These are phyloP conservation scores for Suillus clintonianus DNA, from an alignment of 768 basidiomycete species.

Conservation along the genomic window DNA sequence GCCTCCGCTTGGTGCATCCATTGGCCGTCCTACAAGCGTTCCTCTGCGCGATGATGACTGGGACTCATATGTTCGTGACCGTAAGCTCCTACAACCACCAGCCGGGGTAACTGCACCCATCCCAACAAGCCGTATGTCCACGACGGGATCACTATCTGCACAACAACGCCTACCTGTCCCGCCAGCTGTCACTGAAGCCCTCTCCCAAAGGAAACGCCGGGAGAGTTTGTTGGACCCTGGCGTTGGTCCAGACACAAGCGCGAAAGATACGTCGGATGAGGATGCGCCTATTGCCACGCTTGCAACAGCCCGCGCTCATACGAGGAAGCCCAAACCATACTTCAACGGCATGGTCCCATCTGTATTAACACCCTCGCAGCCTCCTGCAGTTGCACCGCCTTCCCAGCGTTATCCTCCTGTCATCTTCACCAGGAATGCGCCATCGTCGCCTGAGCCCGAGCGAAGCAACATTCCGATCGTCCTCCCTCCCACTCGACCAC, in stretches of 20 bases:
- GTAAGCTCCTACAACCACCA: constrained; percentile 83
- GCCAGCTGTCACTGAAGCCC: constrained; percentile 73
- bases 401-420: constrained; percentile 17
- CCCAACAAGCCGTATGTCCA: constrained; percentile 50
- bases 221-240: constrained; percentile 64
- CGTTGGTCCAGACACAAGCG: constrained; percentile 26
- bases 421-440: constrained; percentile 24
- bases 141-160: constrained; percentile 20
- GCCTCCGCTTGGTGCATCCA: constrained; percentile 49
- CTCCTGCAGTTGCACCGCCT: constrained; percentile 28
- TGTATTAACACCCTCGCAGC: constrained; percentile 23
- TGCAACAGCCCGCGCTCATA: constrained; percentile 8
- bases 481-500: constrained; percentile 28
- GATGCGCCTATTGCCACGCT: constrained; percentile 33
- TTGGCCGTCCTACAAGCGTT: constrained; percentile 70
- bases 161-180: constrained; percentile 56
- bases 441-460: constrained; percentile 15
- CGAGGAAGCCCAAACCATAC: constrained; percentile 21
- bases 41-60: constrained; percentile 80
- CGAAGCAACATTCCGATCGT: constrained; percentile 33
- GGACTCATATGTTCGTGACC: constrained; percentile 84
- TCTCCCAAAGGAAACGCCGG: constrained; percentile 67
- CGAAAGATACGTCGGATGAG: constrained; percentile 36
- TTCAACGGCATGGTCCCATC: constrained; percentile 25
- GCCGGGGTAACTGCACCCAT: constrained; percentile 82